These are phyloP conservation scores for Penicillium mononematosum DNA, from an alignment of 495 filamentous ascomycete species.

Conservation along the genomic window DNA sequence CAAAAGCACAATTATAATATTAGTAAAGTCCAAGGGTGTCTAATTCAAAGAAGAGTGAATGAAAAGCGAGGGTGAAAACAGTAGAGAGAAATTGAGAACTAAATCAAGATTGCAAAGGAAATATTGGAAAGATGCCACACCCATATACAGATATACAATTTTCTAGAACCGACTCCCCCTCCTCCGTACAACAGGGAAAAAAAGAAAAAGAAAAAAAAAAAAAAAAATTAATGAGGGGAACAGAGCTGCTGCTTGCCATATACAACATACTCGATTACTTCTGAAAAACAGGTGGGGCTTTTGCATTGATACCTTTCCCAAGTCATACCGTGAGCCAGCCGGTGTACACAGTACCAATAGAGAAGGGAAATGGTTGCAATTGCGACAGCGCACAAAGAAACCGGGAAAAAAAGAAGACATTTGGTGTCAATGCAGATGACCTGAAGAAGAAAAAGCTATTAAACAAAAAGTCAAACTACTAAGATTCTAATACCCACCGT, in stretches of 20 bases:
- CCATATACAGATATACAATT: conserved; percentile 20
- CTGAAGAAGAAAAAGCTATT: conserved; percentile 19
- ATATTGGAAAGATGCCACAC: conserved; percentile 20
- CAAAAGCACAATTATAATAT: neutral
- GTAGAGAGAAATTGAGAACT: conserved; percentile 8
- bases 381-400: conserved; percentile 22
- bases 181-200: conserved; percentile 17
- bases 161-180: conserved; percentile 14
- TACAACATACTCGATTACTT: conserved; percentile 22
- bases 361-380: conserved; percentile 23
- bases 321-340: conserved; percentile 22
- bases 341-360: conserved; percentile 16
- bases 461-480: neutral
- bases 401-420: neutral
- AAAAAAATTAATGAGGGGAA: conserved; percentile 18
- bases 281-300: conserved; percentile 27
- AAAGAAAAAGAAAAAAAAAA: conserved; percentile 3
- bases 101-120: conserved; percentile 15
- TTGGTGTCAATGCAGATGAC: conserved; percentile 18
- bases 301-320: conserved; percentile 14
- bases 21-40: neutral
- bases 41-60: neutral
- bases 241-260: conserved; percentile 8
- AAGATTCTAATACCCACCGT: conserved; percentile 14
- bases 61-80: neutral